Base-by-base conservation (phyloP, 75 land plant species). In the Sequoiadendron giganteum region DNA sequence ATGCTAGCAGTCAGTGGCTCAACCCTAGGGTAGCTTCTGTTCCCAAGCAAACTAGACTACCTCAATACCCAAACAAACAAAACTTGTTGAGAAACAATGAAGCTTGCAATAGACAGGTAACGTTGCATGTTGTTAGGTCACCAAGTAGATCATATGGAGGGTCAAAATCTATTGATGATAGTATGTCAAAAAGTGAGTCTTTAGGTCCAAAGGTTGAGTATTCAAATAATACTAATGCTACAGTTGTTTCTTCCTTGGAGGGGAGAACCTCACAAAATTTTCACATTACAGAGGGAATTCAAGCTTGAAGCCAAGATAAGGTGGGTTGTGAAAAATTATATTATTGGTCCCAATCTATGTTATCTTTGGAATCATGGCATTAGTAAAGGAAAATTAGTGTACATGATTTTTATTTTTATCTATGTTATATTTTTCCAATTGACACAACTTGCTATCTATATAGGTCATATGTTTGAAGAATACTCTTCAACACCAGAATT, bases 121-220 rank as follows among this genome's bases (percentile, higher is more conserved):
- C 52, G 3, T 42, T 82, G n/a, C 48, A 82, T 47, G 90, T 90
- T 0, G 34, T 40, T 30, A 55, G 72, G 38, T 73, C 77, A 73
- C 77, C 77, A 32, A 58, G 47, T n/a, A 36, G 36, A 47, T 93
- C 93, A 28, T 94, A 91, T 89, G 90, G 83, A 19, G 52, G 43
- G 48, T 91, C 94, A 10, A 85, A 92, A 45, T 94, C 93, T 3
- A 84, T 93, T 88, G 95, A 94, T 85, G 96, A 93, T 56, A 87
- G 93, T 2, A 92, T 91, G 92, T 93, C 95, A 11, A 92, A 90
- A 21, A 91, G 90, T 88, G 90, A 92, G 68, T 95, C 96, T 84
- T 90, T 90, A 55, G 93, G 96, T 55, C 91, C 93, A 18, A 93
- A 93, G 15, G 73, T 95, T 83, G 93, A 93, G 68, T 93, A 92